Base-by-base conservation (phyloP, 2,329 filamentous ascomycete species). In the Shiraia sp. region DNA sequence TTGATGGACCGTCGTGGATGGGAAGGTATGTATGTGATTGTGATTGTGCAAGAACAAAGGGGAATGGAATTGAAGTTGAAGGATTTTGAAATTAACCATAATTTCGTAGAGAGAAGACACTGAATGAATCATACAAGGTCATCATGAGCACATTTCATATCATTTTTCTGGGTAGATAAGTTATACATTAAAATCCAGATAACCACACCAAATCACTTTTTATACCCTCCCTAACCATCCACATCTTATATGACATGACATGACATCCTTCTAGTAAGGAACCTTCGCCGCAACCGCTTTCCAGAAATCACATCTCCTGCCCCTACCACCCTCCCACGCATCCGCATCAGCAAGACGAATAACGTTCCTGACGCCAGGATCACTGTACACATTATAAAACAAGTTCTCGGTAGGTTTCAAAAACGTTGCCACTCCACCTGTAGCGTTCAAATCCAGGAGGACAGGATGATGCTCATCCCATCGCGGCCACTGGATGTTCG, bases 271-370 rank as follows among this genome's bases (percentile, higher is more conserved):
- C 19, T 48, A 57, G 35, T 60, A 59, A 16, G 59, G 59, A 19
- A 63, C 55, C 24, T 55, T 56, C 5, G 32, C 43, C n/a, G 57
- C 57, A n/a, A 51, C 33, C 19, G 36, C 41, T 43, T 51, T 48
- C 63, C 65, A 68, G 50, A 60, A 68, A 8, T 58, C 47, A 49
- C 65, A 68, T 32, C 65, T 49, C 34, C 50, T 45, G 3, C 62
- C 63, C 3, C 63, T 35, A 17, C 63, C 62, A 7, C 63, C 63
- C 31, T 68, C 63, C 63, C 62, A 68, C 10, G 47, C 40, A 23
- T 46, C 31, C 17, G 53, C 63, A 49, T 66, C 56, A 12, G 54
- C 57, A 17, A 64, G 13, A 16, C 43, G 57, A 32, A 66, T 56
- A n/a, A 36, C 32, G 38, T 68, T 68, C 10, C 51, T 57, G 7